phyloP scores from a whole-genome alignment of 2,329 filamentous ascomycete genomes.

The Leptodontidium sp. region DNA sequence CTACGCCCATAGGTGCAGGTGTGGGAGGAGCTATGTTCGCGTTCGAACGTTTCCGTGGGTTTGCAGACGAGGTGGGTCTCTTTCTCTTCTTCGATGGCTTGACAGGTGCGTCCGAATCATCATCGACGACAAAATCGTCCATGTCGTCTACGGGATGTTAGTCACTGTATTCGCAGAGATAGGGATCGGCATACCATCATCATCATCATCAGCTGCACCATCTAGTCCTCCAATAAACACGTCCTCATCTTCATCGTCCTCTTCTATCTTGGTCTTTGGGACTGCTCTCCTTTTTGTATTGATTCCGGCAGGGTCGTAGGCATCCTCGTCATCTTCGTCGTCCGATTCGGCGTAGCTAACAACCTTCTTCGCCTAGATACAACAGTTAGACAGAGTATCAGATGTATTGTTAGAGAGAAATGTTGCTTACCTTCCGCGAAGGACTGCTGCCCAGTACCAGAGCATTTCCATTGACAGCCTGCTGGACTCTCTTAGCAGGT shows the following conservation, averaged over 20 bases:
- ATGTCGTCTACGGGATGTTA: slow-evolving; percentile 64
- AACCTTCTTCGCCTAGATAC: slow-evolving; percentile 62
- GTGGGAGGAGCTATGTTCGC: slow-evolving; percentile 59
- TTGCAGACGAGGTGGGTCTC: slow-evolving; percentile 60
- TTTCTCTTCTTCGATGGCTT: slow-evolving; percentile 71
- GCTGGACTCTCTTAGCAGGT: slow-evolving; percentile 53
- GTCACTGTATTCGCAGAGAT: slow-evolving; percentile 23
- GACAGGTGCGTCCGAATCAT: slow-evolving; percentile 78
- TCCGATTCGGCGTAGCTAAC: slow-evolving; percentile 89
- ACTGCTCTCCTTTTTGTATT: slow-evolving; percentile 56
- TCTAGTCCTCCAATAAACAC: slow-evolving; percentile 70
- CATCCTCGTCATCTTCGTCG: slow-evolving; percentile 74
- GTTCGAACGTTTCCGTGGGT: slow-evolving; percentile 67
- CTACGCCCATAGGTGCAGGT: slow-evolving; percentile 46
- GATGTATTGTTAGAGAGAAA: background rate
- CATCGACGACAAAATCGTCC: slow-evolving; percentile 83
- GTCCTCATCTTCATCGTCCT: slow-evolving; percentile 73
- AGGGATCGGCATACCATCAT: slow-evolving; percentile 57
- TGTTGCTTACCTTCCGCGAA: slow-evolving; percentile 72
- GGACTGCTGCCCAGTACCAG: slow-evolving; percentile 70
- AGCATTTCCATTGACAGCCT: slow-evolving; percentile 53
- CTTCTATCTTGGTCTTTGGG: slow-evolving; percentile 67
- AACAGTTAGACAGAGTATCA: background rate
- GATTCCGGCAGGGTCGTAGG: slow-evolving; percentile 51
- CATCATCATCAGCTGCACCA: slow-evolving; percentile 61